Conservation (phyloP, 2,329 filamentous ascomycete species). For the Camillea tinctor region DNA sequence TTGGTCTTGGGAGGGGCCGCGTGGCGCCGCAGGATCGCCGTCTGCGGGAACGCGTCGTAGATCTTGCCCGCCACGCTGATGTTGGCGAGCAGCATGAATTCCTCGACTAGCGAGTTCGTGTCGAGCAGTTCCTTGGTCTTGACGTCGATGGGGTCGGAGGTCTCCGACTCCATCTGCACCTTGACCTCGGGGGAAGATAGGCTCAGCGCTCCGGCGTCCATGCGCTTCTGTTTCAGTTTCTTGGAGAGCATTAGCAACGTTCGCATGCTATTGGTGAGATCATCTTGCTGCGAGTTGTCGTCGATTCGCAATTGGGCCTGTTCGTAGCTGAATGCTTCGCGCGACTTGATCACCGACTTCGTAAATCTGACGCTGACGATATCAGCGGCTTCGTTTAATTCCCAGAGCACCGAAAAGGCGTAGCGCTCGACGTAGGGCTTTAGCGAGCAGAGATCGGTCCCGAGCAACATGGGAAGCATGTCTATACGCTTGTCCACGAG, state of each 20-base stretch:
- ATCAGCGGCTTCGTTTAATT: constrained; percentile 80
- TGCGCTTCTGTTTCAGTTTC: constrained; percentile 90
- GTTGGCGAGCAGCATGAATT: constrained; percentile 99
- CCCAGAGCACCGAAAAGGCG: constrained; percentile 85
- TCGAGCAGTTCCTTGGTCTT: constrained; percentile 93
- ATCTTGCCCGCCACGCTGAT: constrained; percentile 89
- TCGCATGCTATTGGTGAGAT: constrained; percentile 86
- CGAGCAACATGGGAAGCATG: constrained; percentile 95
- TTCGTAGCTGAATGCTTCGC: constrained; percentile 97
- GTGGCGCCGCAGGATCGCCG: constrained; percentile 89
- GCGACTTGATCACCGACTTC: constrained; percentile 95
- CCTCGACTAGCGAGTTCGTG: constrained; percentile 96
- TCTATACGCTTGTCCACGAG: constrained; percentile 98
- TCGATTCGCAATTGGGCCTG: constrained; percentile 93
- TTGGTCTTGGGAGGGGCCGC: constrained; percentile 90
- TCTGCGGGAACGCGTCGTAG: constrained; percentile 90
- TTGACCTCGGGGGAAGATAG: constrained; percentile 97
- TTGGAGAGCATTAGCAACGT: constrained; percentile 84
- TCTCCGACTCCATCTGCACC: constrained; percentile 92
- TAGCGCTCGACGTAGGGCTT: constrained; percentile 97
- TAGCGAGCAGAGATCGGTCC: constrained; percentile 92
- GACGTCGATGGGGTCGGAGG: constrained; percentile 92
- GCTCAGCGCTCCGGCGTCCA: constrained; percentile 93
- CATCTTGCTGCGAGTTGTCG: constrained; percentile 81
- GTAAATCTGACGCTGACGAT: constrained; percentile 86